Evolutionary conservation across 345 rosid species (phyloP), one percentile per base, ranked within the genome.

Genomic region (Arabis hirsuta): DNA sequence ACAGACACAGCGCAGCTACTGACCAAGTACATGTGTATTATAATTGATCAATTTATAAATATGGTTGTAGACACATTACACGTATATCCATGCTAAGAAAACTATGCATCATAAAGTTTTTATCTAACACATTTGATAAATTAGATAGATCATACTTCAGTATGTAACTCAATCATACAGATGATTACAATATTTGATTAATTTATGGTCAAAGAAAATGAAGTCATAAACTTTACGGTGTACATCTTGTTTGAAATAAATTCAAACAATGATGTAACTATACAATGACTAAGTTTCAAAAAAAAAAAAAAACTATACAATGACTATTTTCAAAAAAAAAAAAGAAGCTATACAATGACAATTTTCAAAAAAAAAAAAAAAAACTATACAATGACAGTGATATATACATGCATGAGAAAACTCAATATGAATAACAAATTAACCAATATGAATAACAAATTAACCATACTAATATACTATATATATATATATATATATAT

Each of bases 11-110:
- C 64, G 14, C 43, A 55, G 71, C 65, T 45, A 58, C 60, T 27
- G 62, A 50, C 46, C 41, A 66, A 31, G 55, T 20, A 66, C 44
- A 73, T 65, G 60, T 73, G 77, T 65, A 27, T n/a, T n/a, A n/a
- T n/a, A n/a, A n/a, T n/a, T n/a, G n/a, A 22, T 22, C 24, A 22
- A 22, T 22, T 22, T 22, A 22, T 22, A 22, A 26, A 36, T 55
- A 6, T 20, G 6, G 62, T 12, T 71, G 46, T 13, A 16, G 14
- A 57, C 65, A 73, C 52, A 65, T 65, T 24, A 57, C 65, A 73
- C 52, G 71, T 65, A 39, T 46, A 12, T 55, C 27, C 45, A 22
- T 44, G 47, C 27, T 32, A 44, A 12, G 39, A 50, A 47, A 41
- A 13, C 12, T 12, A 4, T 67, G 9, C 44, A 19, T 45, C 27